A percentile compares a stretch with the other conserved stretches of the same genome.
phyloP scores from a whole-genome alignment of 2,329 filamentous ascomycete genomes.

The Colletotrichum somersetense region DNA sequence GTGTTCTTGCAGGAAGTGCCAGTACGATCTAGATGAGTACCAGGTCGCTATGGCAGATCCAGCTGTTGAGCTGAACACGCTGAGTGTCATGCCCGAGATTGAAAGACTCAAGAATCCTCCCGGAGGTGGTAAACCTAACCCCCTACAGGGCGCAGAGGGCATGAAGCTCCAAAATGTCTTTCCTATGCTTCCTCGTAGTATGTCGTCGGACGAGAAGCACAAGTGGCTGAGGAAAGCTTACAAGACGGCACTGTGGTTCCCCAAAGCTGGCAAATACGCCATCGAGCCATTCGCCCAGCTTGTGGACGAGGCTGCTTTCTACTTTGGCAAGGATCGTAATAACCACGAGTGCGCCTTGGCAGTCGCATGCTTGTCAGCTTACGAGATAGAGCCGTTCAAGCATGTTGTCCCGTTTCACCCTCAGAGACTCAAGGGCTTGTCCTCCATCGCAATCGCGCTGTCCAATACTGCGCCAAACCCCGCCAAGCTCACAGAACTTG shows the following conservation, averaged over 20 bases:
- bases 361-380: conserved; percentile 61
- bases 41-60: conserved; percentile 59
- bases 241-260: conserved; percentile 54
- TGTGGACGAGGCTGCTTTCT: conserved; percentile 59
- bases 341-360: conserved; percentile 60
- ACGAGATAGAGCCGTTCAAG: conserved; percentile 63
- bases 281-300: conserved; percentile 62
- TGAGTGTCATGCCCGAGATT: conserved; percentile 60
- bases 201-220: conserved; percentile 31
- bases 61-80: conserved; percentile 57
- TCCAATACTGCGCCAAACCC: conserved; percentile 61
- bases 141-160: conserved; percentile 1
- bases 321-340: conserved; percentile 55
- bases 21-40: conserved; percentile 65
- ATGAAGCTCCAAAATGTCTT: conserved; percentile 15
- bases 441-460: conserved; percentile 65
- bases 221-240: conserved; percentile 53
- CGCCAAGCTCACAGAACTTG: conserved; percentile 45
- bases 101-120: conserved; percentile 22
- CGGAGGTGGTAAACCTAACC: background rate
- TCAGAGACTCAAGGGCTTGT: conserved; percentile 63
- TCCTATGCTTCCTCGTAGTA: conserved; percentile 7
- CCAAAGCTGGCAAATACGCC: conserved; percentile 58
- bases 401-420: conserved; percentile 64
- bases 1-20: conserved; percentile 65